Evolutionary conservation across 2,329 filamentous ascomycete species (phyloP), one percentile per base, ranked within the genome.

Genomic region (Intubia oerlemansii): DNA sequence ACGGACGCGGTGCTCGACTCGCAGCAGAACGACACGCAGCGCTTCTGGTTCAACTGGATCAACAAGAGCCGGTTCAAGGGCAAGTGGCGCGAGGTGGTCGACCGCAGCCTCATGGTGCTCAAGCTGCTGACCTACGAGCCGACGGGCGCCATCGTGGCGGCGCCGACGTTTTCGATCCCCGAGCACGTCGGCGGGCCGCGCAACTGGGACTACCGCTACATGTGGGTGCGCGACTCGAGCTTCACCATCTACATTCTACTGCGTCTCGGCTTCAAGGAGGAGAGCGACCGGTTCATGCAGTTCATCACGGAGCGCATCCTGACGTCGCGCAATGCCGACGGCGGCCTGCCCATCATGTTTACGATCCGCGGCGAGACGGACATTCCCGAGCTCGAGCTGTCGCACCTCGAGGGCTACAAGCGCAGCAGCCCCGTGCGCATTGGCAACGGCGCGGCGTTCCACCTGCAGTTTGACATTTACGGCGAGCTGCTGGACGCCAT

Each of bases 241-340:
- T 81, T 81, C 47, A 79, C 73, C 2, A 68, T 81, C 38, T 82
- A 82, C 40, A 72, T 82, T 36, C 59, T 84, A 17, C 59, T 84
- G 2, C 68, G 76, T 10, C 64, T 82, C 44, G 77, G 77, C 5
- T 82, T 81, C 49, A 69, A 58, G 17, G 62, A 70, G 13, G 77
- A 84, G 46, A 76, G 76, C 4, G 72, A 82, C 44, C 68, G 73
- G 2, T 84, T 80, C 46, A 80, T 81, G 60, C 59, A 62, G 30
- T 84, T 81, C 44, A 80, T 84, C 37, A 77, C 66, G 48, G 65
- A 77, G 38, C 63, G 74, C 8, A 67, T 82, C 34, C 54, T 64
- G 18, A 58, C 66, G 34, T 69, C 69, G 2, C 58, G 66, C n/a
- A 53, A 53, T 7, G 44, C 59, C 1, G 62, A 71, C 28, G 65